Evolutionary conservation across 148 eudicot genomes (phyloP), one percentile per base, ranked within the genome.

Genomic region (Silene uniflora): DNA sequence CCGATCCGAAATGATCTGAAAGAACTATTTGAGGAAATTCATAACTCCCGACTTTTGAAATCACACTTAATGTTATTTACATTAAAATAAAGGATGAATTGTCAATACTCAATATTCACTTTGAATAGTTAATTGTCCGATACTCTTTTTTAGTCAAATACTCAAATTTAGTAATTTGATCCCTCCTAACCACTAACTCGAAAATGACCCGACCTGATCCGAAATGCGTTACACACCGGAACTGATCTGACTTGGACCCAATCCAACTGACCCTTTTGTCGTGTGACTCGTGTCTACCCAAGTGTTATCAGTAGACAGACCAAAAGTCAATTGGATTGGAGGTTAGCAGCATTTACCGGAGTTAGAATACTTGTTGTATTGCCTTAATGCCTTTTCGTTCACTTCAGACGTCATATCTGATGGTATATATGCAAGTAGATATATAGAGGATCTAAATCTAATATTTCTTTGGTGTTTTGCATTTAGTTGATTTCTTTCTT

Each of bases 381-480:
- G 59, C 17, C 76, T 42, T 61, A 61, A 35, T 39, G 32, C 21
- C 67, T 73, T 73, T 35, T 44, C 55, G 62, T 21, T 23, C 32
- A 65, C 71, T 59, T 49, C 59, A 18, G 6, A 29, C 12, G 6
- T 68, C 27, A 10, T 7, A 68, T 44, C 2, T 10, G 14, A 7
- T 59, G 23, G 72, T 46, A 27, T 16, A 22, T 62, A 22, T 42
- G 18, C 67, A 60, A 60, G 19, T 23, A 74, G 52, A 2, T 75
- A 44, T 64, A 52, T 52, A 17, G 35, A 61, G 54, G 68, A 27
- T 64, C 46, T 27, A 5, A 23, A 25, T 35, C 22, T 3, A 67
- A n/a, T 67, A n/a, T 39, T 67, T 61, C 6, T n/a, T 39, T 39
- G 59, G n/a, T 22, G 58, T 46, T 46, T 69, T 69, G 18, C 58